phyloP scores from a whole-genome alignment of 2,329 filamentous ascomycete species.

The Cryphonectria naterciae region DNA sequence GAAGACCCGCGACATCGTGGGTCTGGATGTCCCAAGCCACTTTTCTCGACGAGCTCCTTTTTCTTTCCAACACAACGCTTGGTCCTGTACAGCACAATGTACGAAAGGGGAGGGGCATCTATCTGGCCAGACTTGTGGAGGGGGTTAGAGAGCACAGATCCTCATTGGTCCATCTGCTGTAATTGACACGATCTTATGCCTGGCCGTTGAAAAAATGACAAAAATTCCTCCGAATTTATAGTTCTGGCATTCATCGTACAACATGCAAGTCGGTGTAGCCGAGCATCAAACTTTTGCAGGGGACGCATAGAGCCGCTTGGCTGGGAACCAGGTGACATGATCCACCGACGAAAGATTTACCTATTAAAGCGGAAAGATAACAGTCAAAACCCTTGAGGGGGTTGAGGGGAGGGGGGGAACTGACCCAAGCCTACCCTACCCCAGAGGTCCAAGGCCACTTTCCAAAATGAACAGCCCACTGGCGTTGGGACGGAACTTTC shows the following conservation, averaged over 20 bases:
- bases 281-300: background rate
- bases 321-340: background rate
- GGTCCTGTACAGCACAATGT: background rate
- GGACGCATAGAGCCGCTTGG: background rate
- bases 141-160: background rate
- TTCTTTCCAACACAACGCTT: background rate
- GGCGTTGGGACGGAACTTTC: background rate
- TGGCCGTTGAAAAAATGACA: background rate
- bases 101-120: background rate
- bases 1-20: background rate
- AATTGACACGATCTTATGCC: background rate
- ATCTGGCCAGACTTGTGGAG: background rate
- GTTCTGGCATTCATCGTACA: background rate
- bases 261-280: background rate
- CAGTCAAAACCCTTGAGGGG: background rate
- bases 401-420: no score
- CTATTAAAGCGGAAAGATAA: background rate
- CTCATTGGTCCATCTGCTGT: background rate
- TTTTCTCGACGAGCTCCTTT: background rate
- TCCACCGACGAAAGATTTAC: constrained; percentile 1
- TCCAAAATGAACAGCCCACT: constrained; percentile 2
- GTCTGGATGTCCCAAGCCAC: background rate
- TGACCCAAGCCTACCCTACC: background rate
- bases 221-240: constrained; percentile 1
- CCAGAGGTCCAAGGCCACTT: background rate